Evolutionary conservation across 2,329 filamentous ascomycete genomes (phyloP), one percentile per base, ranked within the genome.

Genomic region (Pseudovirgaria hyperparasitica): DNA sequence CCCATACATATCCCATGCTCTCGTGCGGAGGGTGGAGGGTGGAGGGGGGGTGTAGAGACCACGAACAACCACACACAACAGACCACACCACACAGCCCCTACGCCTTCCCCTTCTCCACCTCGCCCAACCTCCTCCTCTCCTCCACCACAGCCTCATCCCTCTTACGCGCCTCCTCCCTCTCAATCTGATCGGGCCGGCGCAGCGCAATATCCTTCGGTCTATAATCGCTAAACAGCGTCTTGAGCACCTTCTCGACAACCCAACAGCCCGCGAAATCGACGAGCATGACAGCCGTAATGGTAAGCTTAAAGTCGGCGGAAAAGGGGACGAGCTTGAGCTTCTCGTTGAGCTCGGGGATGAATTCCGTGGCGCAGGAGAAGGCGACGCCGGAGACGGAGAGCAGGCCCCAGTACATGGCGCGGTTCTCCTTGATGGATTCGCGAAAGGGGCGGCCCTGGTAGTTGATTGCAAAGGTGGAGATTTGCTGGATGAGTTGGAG

Each of bases 391-490:
- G 84, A 82, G 10, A 94, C 87, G 38, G 80, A 79, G 21, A 98
- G 63, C 30, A 98, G 84, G 33, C 90, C 90, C 67, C 81, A 98
- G 63, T 90, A 98, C 90, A 98, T 98, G 52, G 82, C 85, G 55
- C 76, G 80, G 65, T 98, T 98, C 61, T 94, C 90, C 5, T 80
- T 77, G 39, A 98, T 84, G 13, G 80, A 81, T 60, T 98, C 90
- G 33, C 90, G 82, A 78, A 98, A 98, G 9, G 90, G 90, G 7
- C 90, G 80, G 32, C 90, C 90, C 58, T 98, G 90, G 64, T 98
- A 98, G 65, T 98, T 98, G 65, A 98, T 93, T 34, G 90, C 86
- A 46, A 98, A 98, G 3, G 90, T 98, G 14, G 86, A 94, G 49
- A 98, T 93, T 57, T 98, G 90, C 57, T 98, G 90, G 55, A 98